A percentile compares a stretch with the other conserved stretches of the same genome.
Conservation (phyloP, 176 grass and related monocot species). For the Avena atlantica region DNA sequence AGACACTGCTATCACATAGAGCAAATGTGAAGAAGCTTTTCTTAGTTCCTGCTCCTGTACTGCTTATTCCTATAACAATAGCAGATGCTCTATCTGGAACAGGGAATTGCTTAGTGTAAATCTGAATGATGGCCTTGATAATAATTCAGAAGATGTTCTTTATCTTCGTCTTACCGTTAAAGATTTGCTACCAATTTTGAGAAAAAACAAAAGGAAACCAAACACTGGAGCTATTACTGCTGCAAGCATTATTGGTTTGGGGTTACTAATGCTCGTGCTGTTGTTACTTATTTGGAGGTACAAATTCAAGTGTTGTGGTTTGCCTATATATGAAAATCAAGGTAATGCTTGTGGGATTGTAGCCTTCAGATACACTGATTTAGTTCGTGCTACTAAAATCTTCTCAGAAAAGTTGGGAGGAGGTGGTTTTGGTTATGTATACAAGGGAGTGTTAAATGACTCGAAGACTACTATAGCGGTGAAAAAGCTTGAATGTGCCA, state of each 20-base stretch:
- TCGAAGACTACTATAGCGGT: background rate
- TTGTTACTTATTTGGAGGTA: background rate
- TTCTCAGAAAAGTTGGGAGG: background rate
- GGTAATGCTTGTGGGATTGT: background rate
- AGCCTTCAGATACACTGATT: slow-evolving; percentile 13
- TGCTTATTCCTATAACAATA: background rate
- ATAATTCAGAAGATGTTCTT: background rate
- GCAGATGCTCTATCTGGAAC: background rate
- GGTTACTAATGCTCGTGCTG: background rate
- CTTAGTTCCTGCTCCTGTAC: background rate
- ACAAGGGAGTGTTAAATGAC: background rate
- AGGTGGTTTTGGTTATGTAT: background rate
- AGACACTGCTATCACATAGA: background rate
- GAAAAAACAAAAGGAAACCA: background rate
- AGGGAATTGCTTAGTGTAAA: background rate
- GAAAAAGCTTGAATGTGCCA: background rate
- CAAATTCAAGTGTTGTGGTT: background rate
- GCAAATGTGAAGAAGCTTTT: background rate
- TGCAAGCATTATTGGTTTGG: background rate
- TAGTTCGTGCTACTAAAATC: background rate
- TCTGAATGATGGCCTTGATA: background rate
- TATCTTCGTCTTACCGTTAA: background rate
- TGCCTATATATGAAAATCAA: background rate
- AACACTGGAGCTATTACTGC: background rate
- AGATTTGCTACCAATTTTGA: background rate